A percentile compares a stretch with the other conserved stretches of the same genome.
phyloP scores from a whole-genome alignment of 2,329 filamentous ascomycete species.

The Sclerotinia glacialis region DNA sequence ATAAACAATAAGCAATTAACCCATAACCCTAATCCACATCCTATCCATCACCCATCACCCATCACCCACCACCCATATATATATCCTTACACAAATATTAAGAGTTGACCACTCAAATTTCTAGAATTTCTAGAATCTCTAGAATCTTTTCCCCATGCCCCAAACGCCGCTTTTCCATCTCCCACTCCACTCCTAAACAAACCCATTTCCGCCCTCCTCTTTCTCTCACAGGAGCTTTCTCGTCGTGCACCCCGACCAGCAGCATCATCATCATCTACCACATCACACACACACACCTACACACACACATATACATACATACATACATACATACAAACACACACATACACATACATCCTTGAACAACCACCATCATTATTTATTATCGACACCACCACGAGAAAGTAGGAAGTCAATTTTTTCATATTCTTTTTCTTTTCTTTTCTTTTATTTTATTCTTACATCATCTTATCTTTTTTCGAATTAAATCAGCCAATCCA shows the following conservation, averaged over 20 bases:
- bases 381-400: too few relatives aligned
- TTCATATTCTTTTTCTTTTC: not conserved
- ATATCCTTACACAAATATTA: too few relatives aligned
- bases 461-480: not conserved
- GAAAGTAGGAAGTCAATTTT: not conserved
- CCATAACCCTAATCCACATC: too few relatives aligned
- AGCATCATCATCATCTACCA: not conserved
- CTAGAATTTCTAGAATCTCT: not conserved
- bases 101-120: not conserved
- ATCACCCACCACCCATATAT: too few relatives aligned
- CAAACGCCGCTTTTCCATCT: too few relatives aligned
- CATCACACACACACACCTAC: not conserved
- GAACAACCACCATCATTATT: not conserved
- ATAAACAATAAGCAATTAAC: too few relatives aligned
- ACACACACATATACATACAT: not conserved
- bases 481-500: not conserved
- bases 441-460: not conserved
- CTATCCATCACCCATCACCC: too few relatives aligned
- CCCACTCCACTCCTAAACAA: not conserved
- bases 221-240: not conserved
- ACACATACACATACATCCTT: constrained; percentile 1
- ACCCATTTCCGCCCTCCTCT: not conserved
- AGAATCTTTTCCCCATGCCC: too few relatives aligned
- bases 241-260: not conserved
- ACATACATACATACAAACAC: not conserved